A percentile compares a stretch with the other conserved stretches of the same genome.
These are phyloP conservation scores for Chlorophyllum brunneum DNA, from an alignment of 768 basidiomycete species.

Conservation along the genomic window DNA sequence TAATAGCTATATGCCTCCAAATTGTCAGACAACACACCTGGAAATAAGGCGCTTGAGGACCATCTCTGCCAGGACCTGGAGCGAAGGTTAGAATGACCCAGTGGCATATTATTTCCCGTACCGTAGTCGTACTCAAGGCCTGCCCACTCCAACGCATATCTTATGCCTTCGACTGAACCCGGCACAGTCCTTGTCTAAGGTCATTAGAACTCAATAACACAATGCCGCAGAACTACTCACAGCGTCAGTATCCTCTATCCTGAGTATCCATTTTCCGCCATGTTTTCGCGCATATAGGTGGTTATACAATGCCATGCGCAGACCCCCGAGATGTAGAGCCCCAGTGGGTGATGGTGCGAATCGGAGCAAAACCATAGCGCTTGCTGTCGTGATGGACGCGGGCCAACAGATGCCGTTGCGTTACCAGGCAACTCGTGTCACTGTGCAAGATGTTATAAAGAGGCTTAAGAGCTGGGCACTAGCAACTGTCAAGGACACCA, in stretches of 20 bases:
- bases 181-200: constrained; percentile 74
- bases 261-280: constrained; percentile 85
- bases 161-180: constrained; percentile 80
- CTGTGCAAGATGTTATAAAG: too few relatives aligned
- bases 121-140: constrained; percentile 91
- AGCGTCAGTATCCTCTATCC: constrained; percentile 94
- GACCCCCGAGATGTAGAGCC: constrained; percentile 88
- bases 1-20: background rate
- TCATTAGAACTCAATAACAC: background rate
- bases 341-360: constrained; percentile 99
- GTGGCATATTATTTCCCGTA: constrained; percentile 26
- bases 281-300: constrained; percentile 78
- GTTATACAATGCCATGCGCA: constrained; percentile 93
- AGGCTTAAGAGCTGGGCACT: too few relatives aligned
- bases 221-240: constrained; percentile 38
- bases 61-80: constrained; percentile 73
- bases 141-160: constrained; percentile 81
- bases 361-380: constrained; percentile 60
- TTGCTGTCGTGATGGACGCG: background rate
- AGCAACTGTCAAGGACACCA: too few relatives aligned
- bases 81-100: constrained; percentile 6
- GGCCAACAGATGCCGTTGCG: background rate
- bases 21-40: constrained; percentile 47
- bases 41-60: constrained; percentile 80
- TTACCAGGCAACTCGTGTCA: background rate